Conservation (phyloP, 2,329 filamentous ascomycete genomes). For the Cercospora sp. region DNA sequence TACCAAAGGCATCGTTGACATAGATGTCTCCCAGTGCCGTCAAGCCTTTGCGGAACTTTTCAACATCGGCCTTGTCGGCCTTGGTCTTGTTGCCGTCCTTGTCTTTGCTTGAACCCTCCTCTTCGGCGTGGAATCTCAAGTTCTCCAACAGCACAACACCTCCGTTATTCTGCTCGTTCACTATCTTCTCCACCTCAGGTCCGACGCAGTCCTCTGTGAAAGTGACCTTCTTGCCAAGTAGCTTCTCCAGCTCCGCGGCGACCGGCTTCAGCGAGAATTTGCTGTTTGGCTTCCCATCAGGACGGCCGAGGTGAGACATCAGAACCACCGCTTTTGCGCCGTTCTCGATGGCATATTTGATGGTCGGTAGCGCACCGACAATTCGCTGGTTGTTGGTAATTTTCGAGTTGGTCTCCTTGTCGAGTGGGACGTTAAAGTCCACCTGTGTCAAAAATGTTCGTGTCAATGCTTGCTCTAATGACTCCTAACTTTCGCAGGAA, state of each 20-base stretch:
- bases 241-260: constrained; percentile 71
- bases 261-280: constrained; percentile 97
- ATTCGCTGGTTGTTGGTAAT: constrained; percentile 99
- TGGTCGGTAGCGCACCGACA: constrained; percentile 68
- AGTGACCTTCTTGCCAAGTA: constrained; percentile 78
- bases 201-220: constrained; percentile 92
- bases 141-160: constrained; percentile 93
- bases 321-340: constrained; percentile 71
- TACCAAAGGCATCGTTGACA: constrained; percentile 98
- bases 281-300: constrained; percentile 81
- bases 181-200: constrained; percentile 81
- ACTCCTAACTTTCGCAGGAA: neutral
- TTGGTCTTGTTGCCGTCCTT: constrained; percentile 95
- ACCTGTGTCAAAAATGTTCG: constrained; percentile 58
- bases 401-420: constrained; percentile 72
- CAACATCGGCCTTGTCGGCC: constrained; percentile 90
- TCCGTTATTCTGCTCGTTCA: constrained; percentile 78
- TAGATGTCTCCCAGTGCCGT: constrained; percentile 94
- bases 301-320: constrained; percentile 98
- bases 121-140: constrained; percentile 95
- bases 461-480: constrained; percentile 6
- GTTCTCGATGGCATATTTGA: constrained; percentile 45
- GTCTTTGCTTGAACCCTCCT: constrained; percentile 95
- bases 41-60: constrained; percentile 89
- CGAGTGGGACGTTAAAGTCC: constrained; percentile 99